Evolutionary conservation across 345 rosid species (phyloP), one percentile per base, ranked within the genome.

Genomic region (Eucalyptus paniculata): DNA sequence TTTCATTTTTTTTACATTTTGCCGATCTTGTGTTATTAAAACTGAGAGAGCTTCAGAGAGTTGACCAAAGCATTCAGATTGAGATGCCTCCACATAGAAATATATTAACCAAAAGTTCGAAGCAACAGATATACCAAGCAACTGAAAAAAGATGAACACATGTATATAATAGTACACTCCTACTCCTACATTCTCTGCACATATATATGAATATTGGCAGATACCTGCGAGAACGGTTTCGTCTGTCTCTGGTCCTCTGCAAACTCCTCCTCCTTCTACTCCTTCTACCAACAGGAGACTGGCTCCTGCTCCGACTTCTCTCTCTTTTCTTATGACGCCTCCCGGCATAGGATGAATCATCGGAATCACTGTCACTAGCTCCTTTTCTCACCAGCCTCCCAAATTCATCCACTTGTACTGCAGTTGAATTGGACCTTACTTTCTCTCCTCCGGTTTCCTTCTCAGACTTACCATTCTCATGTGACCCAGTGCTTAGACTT

Each of bases 321-420:
- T 92, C 92, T 87, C 92, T 93, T 89, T 88, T 93, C 87, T 85
- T 87, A 87, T n/a, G 44, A 60, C 49, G 91, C 89, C 91, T 91
- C 87, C 91, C 86, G 50, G 60, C 44, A 88, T 90, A 58, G 50
- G 4, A 87, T 49, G 87, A 91, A 91, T 94, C 95, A 87, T 95
- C 95, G 37, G 95, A 93, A 58, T 95, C 95, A 90, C 95, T 94
- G 45, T 94, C 96, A 92, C 94, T 94, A 81, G 85, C 93, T 91
- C 92, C 94, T 89, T 95, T 89, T 89, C 93, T 92, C 83, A 92
- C 88, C 90, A 94, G 89, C 90, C 97, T 94, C 88, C 97, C 96
- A 93, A 94, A 95, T 89, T 92, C 89, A 90, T 95, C 96, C 62
- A 94, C 92, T 91, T 93, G 93, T 32, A 28, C 88, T n/a, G 90